These are phyloP conservation scores for Penicillium sumatraense DNA, from an alignment of 2,329 filamentous ascomycete species.

Conservation along the genomic window DNA sequence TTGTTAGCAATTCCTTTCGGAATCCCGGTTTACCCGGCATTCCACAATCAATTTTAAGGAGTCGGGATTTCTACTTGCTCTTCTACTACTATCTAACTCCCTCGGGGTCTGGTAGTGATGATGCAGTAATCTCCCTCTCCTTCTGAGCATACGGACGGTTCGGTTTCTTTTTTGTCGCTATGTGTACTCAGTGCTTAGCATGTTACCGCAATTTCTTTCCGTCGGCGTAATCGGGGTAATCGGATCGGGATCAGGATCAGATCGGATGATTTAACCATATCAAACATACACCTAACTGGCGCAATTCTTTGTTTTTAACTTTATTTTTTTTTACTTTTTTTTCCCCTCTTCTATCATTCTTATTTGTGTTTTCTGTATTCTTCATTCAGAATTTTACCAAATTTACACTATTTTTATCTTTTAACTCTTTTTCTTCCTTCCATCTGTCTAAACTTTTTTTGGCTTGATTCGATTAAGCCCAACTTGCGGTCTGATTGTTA, in stretches of 20 bases:
- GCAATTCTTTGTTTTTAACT: conserved; percentile 9
- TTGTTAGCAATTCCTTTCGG: background rate
- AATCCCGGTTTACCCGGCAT: background rate
- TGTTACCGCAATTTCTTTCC: conserved; percentile 10
- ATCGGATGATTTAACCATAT: conserved; percentile 5
- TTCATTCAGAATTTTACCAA: too few species aligned
- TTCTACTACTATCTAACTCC: background rate
- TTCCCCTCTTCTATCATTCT: background rate
- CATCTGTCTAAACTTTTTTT: too few species aligned
- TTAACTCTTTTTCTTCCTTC: background rate
- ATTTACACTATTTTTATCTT: background rate
- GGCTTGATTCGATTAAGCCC: too few species aligned
- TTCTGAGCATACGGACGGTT: conserved; percentile 20
- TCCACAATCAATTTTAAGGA: background rate
- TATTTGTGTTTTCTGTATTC: background rate
- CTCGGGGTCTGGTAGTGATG: background rate
- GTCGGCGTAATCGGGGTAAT: conserved; percentile 15
- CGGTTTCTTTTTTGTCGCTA: conserved; percentile 5
- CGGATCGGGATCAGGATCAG: conserved; percentile 7
- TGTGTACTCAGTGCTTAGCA: background rate
- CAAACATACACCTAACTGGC: conserved; percentile 21
- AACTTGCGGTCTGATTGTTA: too few species aligned
- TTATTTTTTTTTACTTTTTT: background rate
- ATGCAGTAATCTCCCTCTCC: background rate
- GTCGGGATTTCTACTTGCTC: background rate